These are phyloP conservation scores for Raffaelea ambrosiae DNA, from an alignment of 2,329 filamentous ascomycete species.

Conservation along the genomic window DNA sequence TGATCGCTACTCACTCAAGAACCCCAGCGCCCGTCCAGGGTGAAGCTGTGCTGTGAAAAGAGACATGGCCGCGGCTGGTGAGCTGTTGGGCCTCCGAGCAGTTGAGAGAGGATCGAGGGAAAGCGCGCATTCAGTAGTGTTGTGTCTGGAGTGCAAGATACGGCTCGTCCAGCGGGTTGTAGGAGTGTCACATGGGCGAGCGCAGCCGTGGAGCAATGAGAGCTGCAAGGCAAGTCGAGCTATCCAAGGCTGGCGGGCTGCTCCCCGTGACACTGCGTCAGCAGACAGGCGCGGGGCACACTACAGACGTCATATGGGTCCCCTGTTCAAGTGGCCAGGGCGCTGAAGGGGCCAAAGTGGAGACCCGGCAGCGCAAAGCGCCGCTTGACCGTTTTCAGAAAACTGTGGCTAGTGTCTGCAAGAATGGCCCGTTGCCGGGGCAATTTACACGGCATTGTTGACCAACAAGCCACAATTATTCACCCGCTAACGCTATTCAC, in stretches of 20 bases:
- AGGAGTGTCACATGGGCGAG: no score
- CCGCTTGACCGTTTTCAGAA: background rate
- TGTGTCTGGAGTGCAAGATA: no score
- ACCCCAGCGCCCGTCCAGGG: conserved; percentile 59
- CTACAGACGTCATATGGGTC: conserved; percentile 2
- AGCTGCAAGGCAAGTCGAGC: no score
- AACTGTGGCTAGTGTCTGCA: background rate
- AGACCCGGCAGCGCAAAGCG: background rate
- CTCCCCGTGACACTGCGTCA: background rate
- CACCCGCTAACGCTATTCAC: background rate
- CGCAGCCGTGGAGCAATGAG: no score
- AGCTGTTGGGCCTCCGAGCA: background rate
- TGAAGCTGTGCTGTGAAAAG: conserved; percentile 54
- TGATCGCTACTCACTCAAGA: conserved; percentile 39
- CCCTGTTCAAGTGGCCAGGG: background rate
- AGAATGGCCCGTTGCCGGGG: background rate
- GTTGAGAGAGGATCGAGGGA: background rate
- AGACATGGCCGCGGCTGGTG: conserved; percentile 18
- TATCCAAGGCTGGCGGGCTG: background rate
- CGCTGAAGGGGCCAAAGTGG: background rate
- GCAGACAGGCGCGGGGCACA: background rate
- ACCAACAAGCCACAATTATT: background rate
- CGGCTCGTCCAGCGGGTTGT: no score
- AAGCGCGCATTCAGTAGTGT: no score
- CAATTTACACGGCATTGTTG: background rate